These are phyloP conservation scores for Kwoniella europaea DNA, from an alignment of 768 basidiomycete genomes.

Conservation along the genomic window DNA sequence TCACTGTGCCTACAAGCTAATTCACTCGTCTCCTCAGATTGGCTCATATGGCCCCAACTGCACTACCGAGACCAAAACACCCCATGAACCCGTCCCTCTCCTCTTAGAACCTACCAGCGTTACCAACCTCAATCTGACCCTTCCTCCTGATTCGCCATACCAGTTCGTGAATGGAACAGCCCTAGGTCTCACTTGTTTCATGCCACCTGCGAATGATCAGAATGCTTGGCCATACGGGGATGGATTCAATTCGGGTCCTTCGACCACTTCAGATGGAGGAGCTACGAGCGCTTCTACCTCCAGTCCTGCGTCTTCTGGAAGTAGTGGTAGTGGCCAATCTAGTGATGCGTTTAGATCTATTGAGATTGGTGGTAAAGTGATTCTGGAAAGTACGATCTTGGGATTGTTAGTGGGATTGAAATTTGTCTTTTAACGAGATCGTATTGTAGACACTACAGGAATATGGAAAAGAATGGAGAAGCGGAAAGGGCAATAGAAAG, in stretches of 20 bases:
- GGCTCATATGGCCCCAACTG: slow-evolving; percentile 46
- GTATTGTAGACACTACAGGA: too few species aligned
- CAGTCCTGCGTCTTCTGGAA: neutral
- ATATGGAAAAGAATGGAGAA: too few species aligned
- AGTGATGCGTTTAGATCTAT: neutral
- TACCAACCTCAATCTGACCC: slow-evolving; percentile 39
- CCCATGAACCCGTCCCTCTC: slow-evolving; percentile 36
- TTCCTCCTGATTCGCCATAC: slow-evolving; percentile 21
- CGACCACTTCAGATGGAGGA: neutral
- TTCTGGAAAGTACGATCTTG: neutral
- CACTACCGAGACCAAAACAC: slow-evolving; percentile 35
- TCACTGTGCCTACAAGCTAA: neutral
- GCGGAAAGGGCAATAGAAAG: neutral
- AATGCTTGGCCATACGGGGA: slow-evolving; percentile 45
- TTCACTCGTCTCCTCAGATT: slow-evolving; percentile 19
- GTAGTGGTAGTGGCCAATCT: slow-evolving; percentile 3
- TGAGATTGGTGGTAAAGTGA: neutral
- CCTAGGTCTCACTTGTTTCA: slow-evolving; percentile 45
- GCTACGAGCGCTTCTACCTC: neutral
- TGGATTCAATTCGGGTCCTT: slow-evolving; percentile 14
- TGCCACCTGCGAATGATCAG: slow-evolving; percentile 23
- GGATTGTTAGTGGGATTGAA: neutral
- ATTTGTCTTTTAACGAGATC: neutral
- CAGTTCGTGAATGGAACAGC: slow-evolving; percentile 40
- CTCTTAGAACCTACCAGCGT: slow-evolving; percentile 29